Conservation (phyloP, 192 early-diverging fungal genomes). For the Gamsiella multidivaricata region DNA sequence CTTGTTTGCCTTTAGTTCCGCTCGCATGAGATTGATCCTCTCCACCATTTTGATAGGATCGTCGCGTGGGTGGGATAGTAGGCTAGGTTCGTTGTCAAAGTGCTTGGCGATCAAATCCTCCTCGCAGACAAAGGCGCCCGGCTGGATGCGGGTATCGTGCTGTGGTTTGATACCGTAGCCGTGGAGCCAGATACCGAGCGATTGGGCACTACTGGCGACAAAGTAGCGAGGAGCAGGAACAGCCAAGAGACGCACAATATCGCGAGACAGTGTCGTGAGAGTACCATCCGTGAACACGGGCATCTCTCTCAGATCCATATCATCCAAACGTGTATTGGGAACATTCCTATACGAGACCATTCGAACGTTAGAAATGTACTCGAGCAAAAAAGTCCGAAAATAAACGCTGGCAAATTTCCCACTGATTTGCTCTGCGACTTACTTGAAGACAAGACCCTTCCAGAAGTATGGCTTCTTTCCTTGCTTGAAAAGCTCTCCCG, state of each 20-base stretch:
- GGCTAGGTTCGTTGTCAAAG: conserved; percentile 57
- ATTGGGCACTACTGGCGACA: conserved; percentile 63
- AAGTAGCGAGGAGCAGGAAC: conserved; percentile 59
- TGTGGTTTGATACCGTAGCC: conserved; percentile 62
- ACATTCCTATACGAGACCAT: conserved; percentile 24
- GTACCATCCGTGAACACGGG: conserved; percentile 67
- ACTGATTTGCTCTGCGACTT: conserved; percentile 2
- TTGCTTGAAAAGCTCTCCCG: conserved; percentile 53
- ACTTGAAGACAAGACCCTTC: conserved; percentile 60
- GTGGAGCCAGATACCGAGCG: conserved; percentile 66
- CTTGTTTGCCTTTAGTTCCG: conserved; percentile 53
- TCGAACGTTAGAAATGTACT: not conserved
- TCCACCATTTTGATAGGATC: conserved; percentile 53
- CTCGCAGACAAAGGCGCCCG: conserved; percentile 63
- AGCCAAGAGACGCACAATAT: conserved; percentile 57
- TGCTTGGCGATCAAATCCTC: conserved; percentile 68
- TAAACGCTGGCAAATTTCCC: not conserved
- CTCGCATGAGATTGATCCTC: conserved; percentile 57
- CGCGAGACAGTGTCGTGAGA: conserved; percentile 61
- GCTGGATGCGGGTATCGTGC: conserved; percentile 64
- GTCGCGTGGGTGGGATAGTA: conserved; percentile 14
- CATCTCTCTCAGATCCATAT: conserved; percentile 52
- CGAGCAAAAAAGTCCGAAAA: no score
- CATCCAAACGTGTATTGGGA: conserved; percentile 44
- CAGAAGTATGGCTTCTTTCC: conserved; percentile 58